These are phyloP conservation scores for Ensete glaucum DNA, from an alignment of 176 grass and related monocot genomes.

Conservation along the genomic window DNA sequence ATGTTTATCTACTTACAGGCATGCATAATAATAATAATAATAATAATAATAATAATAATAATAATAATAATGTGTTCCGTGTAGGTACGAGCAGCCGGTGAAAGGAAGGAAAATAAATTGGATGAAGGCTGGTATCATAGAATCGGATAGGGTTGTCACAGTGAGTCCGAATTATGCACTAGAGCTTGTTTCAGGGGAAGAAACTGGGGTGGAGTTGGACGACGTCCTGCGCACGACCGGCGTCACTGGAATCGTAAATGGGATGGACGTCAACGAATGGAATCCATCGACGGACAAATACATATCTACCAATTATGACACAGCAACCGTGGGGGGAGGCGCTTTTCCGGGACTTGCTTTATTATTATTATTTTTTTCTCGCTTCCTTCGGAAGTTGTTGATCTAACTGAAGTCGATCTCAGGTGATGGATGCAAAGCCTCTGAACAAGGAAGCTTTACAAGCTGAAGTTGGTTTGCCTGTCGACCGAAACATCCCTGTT, in stretches of 20 bases:
- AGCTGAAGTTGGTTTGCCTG: slow-evolving; percentile 60
- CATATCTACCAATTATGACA: slow-evolving; percentile 58
- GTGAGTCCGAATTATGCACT: slow-evolving; percentile 77
- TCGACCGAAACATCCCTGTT: slow-evolving; percentile 57
- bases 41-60: too few species aligned
- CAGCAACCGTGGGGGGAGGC: slow-evolving; percentile 55
- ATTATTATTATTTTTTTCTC: too few species aligned
- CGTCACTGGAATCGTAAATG: slow-evolving; percentile 77
- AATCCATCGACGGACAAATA: slow-evolving; percentile 77
- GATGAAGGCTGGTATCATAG: slow-evolving; percentile 80
- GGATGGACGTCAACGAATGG: slow-evolving; percentile 94
- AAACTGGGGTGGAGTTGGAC: slow-evolving; percentile 73
- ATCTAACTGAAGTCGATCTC: neutral
- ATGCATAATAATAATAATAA: too few species aligned
- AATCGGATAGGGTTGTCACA: slow-evolving; percentile 53
- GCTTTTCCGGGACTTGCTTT: neutral
- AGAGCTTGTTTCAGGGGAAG: slow-evolving; percentile 66
- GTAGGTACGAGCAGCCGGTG: slow-evolving; percentile 69
- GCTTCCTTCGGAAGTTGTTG: neutral
- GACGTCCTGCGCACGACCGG: slow-evolving; percentile 41
- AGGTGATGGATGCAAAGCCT: slow-evolving; percentile 57
- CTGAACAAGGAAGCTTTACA: slow-evolving; percentile 94
- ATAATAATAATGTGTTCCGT: too few species aligned
- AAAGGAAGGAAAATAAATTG: slow-evolving; percentile 90
- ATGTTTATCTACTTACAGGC: neutral